Percentiles rank a stretch among this genome's conserved stretches.
Evolutionary conservation across 768 basidiomycete genomes (phyloP).

Genomic region (Baorangia bicolor): DNA sequence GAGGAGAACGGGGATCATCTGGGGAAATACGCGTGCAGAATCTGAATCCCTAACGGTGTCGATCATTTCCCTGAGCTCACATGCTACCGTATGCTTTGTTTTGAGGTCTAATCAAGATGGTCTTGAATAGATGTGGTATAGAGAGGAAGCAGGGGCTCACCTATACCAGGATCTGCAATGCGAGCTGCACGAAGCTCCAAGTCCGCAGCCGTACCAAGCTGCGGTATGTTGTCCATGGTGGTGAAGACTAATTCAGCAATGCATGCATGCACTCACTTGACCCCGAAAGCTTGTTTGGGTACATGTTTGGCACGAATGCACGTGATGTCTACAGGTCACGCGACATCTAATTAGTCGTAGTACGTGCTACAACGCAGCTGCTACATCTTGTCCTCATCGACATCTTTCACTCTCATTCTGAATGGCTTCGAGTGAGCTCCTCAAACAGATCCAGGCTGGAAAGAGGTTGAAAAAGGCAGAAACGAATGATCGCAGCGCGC

Average conservation of each 20-base stretch:
- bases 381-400: too few relatives aligned
- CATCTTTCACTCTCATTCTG: background rate
- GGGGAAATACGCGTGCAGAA: constrained; percentile 63
- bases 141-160: constrained; percentile 35
- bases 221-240: constrained; percentile 45
- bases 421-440: constrained; percentile 75
- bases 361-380: too few relatives aligned
- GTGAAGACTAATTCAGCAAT: background rate
- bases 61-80: constrained; percentile 78
- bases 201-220: constrained; percentile 51
- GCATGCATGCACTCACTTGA: constrained; percentile 4
- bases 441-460: constrained; percentile 82
- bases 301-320: constrained; percentile 30
- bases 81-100: constrained; percentile 66
- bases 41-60: constrained; percentile 79
- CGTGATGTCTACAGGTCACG: too few relatives aligned
- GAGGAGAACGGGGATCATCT: constrained; percentile 70
- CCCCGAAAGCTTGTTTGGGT: constrained; percentile 35
- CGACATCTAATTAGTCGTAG: too few relatives aligned
- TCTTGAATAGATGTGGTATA: background rate
- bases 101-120: constrained; percentile 54
- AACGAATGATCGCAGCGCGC: constrained; percentile 81
- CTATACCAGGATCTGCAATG: constrained; percentile 73
- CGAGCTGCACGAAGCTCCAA: constrained; percentile 70
- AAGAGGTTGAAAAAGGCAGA: constrained; percentile 78